A percentile compares a stretch with the other conserved stretches of the same genome.
Conservation (phyloP, 1,139 yeast species). For the Pichia sp. region DNA sequence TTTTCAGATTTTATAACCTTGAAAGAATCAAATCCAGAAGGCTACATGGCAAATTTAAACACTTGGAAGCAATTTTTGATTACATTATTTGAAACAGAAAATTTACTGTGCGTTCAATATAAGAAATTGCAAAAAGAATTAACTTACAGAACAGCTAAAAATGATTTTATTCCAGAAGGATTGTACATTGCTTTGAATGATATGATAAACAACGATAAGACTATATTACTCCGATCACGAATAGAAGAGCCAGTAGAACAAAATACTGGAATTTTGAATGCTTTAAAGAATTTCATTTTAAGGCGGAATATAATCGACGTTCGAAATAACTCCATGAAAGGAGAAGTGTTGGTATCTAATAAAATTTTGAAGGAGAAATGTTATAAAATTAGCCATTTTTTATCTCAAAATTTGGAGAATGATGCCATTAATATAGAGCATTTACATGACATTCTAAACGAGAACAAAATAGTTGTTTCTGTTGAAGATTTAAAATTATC, state of each 20-base stretch:
- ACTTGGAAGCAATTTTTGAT: constrained; percentile 49
- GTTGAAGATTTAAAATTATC: constrained; percentile 20
- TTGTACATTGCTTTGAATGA: constrained; percentile 25
- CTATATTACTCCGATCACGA: constrained; percentile 19
- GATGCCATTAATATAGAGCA: constrained; percentile 5
- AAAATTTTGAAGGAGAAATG: not conserved
- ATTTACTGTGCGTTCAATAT: constrained; percentile 19
- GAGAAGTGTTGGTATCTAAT: not conserved
- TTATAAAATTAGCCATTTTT: not conserved
- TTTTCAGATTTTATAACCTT: constrained; percentile 55
- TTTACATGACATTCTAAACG: constrained; percentile 2
- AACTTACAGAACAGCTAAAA: constrained; percentile 9
- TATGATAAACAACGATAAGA: constrained; percentile 23
- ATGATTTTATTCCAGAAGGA: constrained; percentile 23
- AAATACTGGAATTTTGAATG: not conserved
- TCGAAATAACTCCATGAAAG: not conserved
- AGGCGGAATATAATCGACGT: not conserved
- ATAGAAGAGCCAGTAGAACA: constrained; percentile 4
- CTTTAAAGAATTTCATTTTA: not conserved
- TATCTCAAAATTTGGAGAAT: not conserved
- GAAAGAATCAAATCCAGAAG: constrained; percentile 54
- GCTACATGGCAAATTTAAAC: constrained; percentile 60
- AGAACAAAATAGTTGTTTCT: constrained; percentile 1
- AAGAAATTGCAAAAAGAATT: constrained; percentile 15
- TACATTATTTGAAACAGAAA: constrained; percentile 20